Percentiles rank a stretch among this genome's conserved stretches.
phyloP scores from a whole-genome alignment of 176 grass and related monocot species.

The Eleusine coracana region DNA sequence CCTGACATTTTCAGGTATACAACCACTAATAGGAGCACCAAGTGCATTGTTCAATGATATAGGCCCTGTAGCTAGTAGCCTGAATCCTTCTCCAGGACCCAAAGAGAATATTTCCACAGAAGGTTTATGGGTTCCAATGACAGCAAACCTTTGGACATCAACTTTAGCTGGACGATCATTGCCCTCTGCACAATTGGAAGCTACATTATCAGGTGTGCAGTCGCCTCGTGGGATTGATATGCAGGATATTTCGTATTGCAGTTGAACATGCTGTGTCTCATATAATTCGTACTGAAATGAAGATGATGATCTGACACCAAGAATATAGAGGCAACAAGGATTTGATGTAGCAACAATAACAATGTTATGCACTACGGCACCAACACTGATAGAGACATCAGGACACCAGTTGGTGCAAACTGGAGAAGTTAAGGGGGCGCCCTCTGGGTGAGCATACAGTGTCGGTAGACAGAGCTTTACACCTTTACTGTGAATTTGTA shows the following conservation, averaged over 20 bases:
- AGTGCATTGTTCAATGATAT: constrained; percentile 80
- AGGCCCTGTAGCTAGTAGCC: constrained; percentile 56
- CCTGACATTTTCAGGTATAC: constrained; percentile 92
- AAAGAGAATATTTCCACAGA: constrained; percentile 89
- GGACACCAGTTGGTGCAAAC: constrained; percentile 76
- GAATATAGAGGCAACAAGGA: constrained; percentile 83
- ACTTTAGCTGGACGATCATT: constrained; percentile 45
- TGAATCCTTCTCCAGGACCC: constrained; percentile 64
- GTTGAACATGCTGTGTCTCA: constrained; percentile 67
- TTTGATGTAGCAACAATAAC: constrained; percentile 91
- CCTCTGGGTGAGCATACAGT: constrained; percentile 72
- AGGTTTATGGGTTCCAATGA: constrained; percentile 96
- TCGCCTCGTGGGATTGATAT: constrained; percentile 75
- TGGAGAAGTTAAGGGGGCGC: constrained; percentile 63
- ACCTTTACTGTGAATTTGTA: constrained; percentile 91
- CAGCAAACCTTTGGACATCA: constrained; percentile 69
- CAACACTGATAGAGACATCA: constrained; percentile 83
- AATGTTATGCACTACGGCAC: constrained; percentile 79
- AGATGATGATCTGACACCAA: constrained; percentile 67
- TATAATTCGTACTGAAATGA: constrained; percentile 75
- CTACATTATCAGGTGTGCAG: constrained; percentile 28
- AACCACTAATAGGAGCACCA: constrained; percentile 88
- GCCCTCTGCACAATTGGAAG: constrained; percentile 38
- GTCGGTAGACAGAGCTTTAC: constrained; percentile 94
- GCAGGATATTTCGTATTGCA: constrained; percentile 86